Percentiles rank a stretch among this genome's conserved stretches.
These are phyloP conservation scores for Termitomyces bulborhizus DNA, from an alignment of 768 basidiomycete genomes.

Conservation along the genomic window DNA sequence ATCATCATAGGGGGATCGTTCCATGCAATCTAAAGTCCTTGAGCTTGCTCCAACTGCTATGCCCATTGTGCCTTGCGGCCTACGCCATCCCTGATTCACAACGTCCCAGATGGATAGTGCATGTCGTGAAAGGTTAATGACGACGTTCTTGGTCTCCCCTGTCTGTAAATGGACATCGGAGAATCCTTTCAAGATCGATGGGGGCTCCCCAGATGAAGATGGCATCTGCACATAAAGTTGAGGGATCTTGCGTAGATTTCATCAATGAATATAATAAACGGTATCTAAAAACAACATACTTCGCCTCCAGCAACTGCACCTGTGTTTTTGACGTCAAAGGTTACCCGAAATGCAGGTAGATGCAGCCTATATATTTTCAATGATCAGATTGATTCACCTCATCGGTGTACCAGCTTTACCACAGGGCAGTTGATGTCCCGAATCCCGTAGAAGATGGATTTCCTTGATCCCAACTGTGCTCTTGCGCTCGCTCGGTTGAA, in stretches of 20 bases:
- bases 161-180: conserved; percentile 35
- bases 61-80: conserved; percentile 46
- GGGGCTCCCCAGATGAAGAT: conserved; percentile 43
- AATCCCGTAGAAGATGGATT: conserved; percentile 45
- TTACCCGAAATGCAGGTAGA: conserved; percentile 48
- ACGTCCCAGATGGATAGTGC: conserved; percentile 58
- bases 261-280: not conserved
- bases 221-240: conserved; percentile 57
- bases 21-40: conserved; percentile 27
- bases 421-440: conserved; percentile 57
- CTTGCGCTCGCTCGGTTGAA: conserved; percentile 30
- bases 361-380: conserved; percentile 44
- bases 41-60: conserved; percentile 53
- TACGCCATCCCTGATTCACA: conserved; percentile 51
- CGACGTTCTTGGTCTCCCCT: conserved; percentile 28
- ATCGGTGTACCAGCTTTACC: conserved; percentile 27
- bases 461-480: conserved; percentile 52
- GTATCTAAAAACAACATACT: conserved; percentile 22
- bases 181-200: conserved; percentile 52
- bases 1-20: conserved; percentile 4
- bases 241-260: conserved; percentile 32
- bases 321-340: conserved; percentile 50
- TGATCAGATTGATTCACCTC: conserved; percentile 1
- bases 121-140: conserved; percentile 43
- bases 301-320: conserved; percentile 51